These are phyloP conservation scores for Umbilicaria muhlenbergii DNA, from an alignment of 495 filamentous ascomycete genomes.

Conservation along the genomic window DNA sequence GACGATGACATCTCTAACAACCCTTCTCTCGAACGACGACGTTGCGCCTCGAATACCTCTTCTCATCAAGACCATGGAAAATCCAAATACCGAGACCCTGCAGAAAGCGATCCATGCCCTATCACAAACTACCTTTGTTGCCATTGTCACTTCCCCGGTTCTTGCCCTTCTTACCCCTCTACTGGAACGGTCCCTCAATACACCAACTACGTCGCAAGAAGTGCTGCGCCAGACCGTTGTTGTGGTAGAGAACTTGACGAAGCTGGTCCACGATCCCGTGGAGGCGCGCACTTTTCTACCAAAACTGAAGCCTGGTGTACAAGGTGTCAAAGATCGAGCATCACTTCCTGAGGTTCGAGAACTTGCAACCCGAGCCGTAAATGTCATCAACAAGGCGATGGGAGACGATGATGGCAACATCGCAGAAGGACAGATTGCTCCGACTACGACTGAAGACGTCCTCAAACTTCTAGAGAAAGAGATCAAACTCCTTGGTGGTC, in stretches of 20 bases:
- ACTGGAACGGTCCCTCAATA: constrained; percentile 82
- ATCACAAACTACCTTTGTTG: constrained; percentile 97
- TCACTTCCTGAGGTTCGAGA: constrained; percentile 91
- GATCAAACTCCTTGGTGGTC: constrained; percentile 50
- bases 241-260: constrained; percentile 98
- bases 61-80: constrained; percentile 86
- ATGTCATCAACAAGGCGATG: constrained; percentile 92
- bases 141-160: constrained; percentile 92
- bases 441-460: constrained; percentile 63
- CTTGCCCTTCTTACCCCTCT: constrained; percentile 93
- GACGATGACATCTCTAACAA: constrained; percentile 81
- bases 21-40: constrained; percentile 91
- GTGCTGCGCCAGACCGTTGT: constrained; percentile 90
- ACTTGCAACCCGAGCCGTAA: constrained; percentile 65
- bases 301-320: constrained; percentile 87
- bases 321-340: constrained; percentile 71
- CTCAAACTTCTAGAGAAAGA: constrained; percentile 55
- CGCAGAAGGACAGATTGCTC: constrained; percentile 42
- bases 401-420: constrained; percentile 44
- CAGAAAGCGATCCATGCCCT: constrained; percentile 94
- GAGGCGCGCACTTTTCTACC: constrained; percentile 94
- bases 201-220: constrained; percentile 80
- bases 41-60: constrained; percentile 85
- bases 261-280: constrained; percentile 92
- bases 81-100: constrained; percentile 74